These are phyloP conservation scores for Kwoniella sp. DNA, from an alignment of 768 basidiomycete genomes.

Conservation along the genomic window DNA sequence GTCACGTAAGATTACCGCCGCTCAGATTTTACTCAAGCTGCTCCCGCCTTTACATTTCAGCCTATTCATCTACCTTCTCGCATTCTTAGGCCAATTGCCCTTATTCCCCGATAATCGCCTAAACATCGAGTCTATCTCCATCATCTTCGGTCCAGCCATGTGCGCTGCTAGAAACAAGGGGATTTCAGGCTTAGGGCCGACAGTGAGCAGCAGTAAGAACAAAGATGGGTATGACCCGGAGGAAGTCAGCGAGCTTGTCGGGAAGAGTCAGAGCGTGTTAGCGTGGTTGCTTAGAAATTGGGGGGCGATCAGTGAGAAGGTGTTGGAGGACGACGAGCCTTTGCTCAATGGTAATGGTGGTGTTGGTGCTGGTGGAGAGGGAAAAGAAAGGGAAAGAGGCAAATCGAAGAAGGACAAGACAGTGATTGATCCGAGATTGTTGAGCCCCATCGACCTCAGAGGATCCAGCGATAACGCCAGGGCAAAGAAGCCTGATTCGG, in stretches of 20 bases:
- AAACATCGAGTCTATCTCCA: constrained; percentile 59
- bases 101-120: constrained; percentile 62
- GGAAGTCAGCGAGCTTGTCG: constrained; percentile 32
- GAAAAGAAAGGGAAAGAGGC: constrained; percentile 1
- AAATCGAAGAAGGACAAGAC: constrained; percentile 15
- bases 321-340: constrained; percentile 32
- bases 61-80: constrained; percentile 75
- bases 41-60: constrained; percentile 62
- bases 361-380: neutral
- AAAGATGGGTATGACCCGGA: constrained; percentile 31
- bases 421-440: constrained; percentile 33
- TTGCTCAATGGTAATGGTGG: neutral
- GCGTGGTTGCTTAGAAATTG: constrained; percentile 43
- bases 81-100: constrained; percentile 67
- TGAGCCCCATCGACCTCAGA: constrained; percentile 42
- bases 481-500: constrained; percentile 8
- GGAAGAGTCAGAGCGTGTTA: constrained; percentile 33
- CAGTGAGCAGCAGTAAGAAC: constrained; percentile 1
- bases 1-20: constrained; percentile 53
- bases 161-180: constrained; percentile 39
- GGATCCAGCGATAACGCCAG: constrained; percentile 12
- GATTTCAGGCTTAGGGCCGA: constrained; percentile 43
- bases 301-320: constrained; percentile 34
- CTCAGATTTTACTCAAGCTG: constrained; percentile 62
- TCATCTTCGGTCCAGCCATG: constrained; percentile 60